Evolutionary conservation across 2,329 filamentous ascomycete species (phyloP), one percentile per base, ranked within the genome.

Genomic region (Colletotrichum lupini): DNA sequence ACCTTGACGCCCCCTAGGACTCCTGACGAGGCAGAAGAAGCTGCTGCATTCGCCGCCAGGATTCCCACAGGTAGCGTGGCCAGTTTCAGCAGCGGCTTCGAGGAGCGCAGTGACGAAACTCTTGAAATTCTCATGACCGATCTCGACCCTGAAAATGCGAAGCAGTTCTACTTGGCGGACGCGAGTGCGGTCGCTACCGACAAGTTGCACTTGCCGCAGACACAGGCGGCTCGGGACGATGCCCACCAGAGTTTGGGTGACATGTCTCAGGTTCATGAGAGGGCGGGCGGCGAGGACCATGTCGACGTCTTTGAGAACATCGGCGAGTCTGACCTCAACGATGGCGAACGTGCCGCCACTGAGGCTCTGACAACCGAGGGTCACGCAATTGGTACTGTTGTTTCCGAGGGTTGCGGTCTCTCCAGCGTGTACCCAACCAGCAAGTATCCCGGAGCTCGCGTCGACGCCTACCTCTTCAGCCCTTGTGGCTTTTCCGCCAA

Each of bases 401-500:
- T 99, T 59, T 97, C 96, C 19, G 94, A 98, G 78, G 89, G 89
- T 74, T 98, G 95, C 82, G 97, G 97, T 63, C 89, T 99, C 60
- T 93, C 95, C 22, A 92, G 95, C 75, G 92, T 99, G 74, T 99
- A 98, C 79, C 93, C 97, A 5, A 92, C 91, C 57, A 92, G 91
- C 72, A 92, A 93, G 82, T 98, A 98, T 81, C 95, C 97, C 0
- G 96, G 98, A 77, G 94, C 97, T 26, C 93, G 94, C 72, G 94
- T 99, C 76, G 97, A 99, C 78, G 95, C 97, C 26, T 99, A 98
- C 82, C 90, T 98, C 67, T 99, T 99, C 86, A 95, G 94, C 1
- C 97, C 97, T 0, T 99, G 97, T 80, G 97, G 97, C 72, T 99
- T 98, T 84, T 98, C 95, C 7, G 97, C 97, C 82, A 99, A 99